Evolutionary conservation across 805 yeast species (phyloP).

Genomic region (Wickerhamiella shivajii): DNA sequence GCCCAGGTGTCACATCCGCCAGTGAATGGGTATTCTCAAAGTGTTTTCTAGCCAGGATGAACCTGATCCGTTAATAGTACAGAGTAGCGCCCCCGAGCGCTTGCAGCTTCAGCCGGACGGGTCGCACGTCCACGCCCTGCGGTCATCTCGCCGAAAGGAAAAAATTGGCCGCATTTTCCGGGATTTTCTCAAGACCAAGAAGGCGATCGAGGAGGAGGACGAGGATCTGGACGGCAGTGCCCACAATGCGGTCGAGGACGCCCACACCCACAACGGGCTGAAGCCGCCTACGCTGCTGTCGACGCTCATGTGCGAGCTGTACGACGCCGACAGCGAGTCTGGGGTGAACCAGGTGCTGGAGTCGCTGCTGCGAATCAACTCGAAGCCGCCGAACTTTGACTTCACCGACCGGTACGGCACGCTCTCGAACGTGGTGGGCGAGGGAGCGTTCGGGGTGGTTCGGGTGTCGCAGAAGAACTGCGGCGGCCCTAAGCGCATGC

Average conservation of each 20-base stretch:
- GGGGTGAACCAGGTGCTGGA: constrained; percentile 13
- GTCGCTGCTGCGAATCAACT: constrained; percentile 9
- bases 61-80: too few relatives aligned
- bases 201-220: constrained; percentile 2
- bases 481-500: constrained; percentile 28
- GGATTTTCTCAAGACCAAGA: constrained; percentile 14
- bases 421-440: constrained; percentile 82
- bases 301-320: constrained; percentile 11
- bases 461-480: constrained; percentile 55
- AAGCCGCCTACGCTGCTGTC: constrained; percentile 17
- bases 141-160: constrained; percentile 39
- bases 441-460: constrained; percentile 88
- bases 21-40: too few relatives aligned
- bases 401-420: constrained; percentile 85
- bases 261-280: constrained; percentile 6
- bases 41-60: too few relatives aligned
- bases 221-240: constrained; percentile 15
- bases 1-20: too few relatives aligned
- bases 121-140: constrained; percentile 62
- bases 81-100: too few relatives aligned
- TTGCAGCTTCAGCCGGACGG: too few relatives aligned
- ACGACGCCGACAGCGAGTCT: too few relatives aligned
- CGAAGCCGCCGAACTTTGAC: constrained; percentile 22
- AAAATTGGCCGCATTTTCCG: constrained; percentile 21
- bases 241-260: constrained; percentile 12